Base-by-base conservation (phyloP, 2,329 filamentous ascomycete genomes). In the Fusarium napiforme region DNA sequence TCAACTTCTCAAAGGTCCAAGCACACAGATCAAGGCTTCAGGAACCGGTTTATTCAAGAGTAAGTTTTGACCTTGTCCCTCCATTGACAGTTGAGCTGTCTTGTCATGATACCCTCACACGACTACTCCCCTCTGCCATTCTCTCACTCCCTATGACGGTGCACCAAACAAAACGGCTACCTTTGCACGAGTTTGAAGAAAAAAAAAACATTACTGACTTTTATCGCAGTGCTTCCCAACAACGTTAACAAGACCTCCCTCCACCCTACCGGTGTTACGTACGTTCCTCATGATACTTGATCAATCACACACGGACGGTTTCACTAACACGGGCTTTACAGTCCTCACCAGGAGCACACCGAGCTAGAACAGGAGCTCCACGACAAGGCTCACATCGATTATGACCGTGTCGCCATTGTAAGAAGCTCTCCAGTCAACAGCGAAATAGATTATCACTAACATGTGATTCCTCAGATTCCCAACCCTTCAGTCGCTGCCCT, bases 351-450 rank as follows among this genome's bases (percentile, higher is more conserved):
- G 80, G 93, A 97, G 83, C 96, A 98, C 90, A 98, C 96, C 50
- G 96, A 98, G 84, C 91, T 99, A 75, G 88, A 99, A 87, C 95
- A 98, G 87, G 94, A 97, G 84, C 93, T 99, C 71, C 95, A 98
- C 85, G 94, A 98, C 85, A 95, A 93, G 82, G 96, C 96, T 77
- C 96, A 99, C 89, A 99, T 99, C 82, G 96, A 99, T 89, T 99
- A 98, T 84, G 93, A 98, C 85, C 93, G 95, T 82, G 96, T 99
- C 81, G 94, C 96, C 74, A 99, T 99, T 88, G 95, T 97, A 89
- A 84, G 93, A 60, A 49, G 19, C n/a, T 39, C 23, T 28, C 18
- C 21, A 21, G 32, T 30, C 36, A 69, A 59, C 28, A 21, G 32
- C 47, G 9, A 37, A 37, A n/a, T 15, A 26, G 37, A 45, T 32